Evolutionary conservation across 2,329 filamentous ascomycete species (phyloP), one percentile per base, ranked within the genome.

Genomic region (Microcera coccophila): DNA sequence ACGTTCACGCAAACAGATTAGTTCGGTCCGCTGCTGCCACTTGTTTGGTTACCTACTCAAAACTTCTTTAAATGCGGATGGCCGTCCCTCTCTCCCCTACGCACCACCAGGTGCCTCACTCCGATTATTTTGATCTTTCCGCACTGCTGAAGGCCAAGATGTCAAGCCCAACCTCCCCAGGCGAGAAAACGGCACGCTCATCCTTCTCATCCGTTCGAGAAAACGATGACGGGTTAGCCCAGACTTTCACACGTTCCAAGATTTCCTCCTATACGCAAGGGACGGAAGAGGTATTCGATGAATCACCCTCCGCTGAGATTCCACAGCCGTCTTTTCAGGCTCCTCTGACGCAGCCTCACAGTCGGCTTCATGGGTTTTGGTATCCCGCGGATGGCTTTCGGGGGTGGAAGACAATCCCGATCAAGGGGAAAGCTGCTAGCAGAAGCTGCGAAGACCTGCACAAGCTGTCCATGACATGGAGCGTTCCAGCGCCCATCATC

Each of bases 201-300:
- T 82, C 78, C 44, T 82, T 82, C 64, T 81, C 78, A 21, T 82
- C 78, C 35, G 77, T 82, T 45, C 71, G 78, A 47, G 78, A 82
- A 67, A 74, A 76, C 60, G 76, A 79, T 57, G 70, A 73, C 53
- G 74, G 75, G 47, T 64, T 81, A 21, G 73, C 76, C 42, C 81
- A 84, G 67, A 77, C 75, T 42, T 84, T 84, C 51, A 82, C 79
- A 38, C 73, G 73, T 41, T 76, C 77, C 59, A 83, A 82, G 62
- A 66, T 82, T 48, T 83, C 80, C 26, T 79, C 76, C 42, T 82
- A 81, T 56, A 69, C 69, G 35, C 63, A 67, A 43, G 61, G 62
- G 20, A 63, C 70, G 52, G 76, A 80, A 54, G 71, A 75, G 42
- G 69, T 73, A 57, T 77, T 80, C 54, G 69, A 71, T 53, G 69